Evolutionary conservation across 1,284 basidiomycete genomes (phyloP).

Genomic region (Apiotrichum porosum): DNA sequence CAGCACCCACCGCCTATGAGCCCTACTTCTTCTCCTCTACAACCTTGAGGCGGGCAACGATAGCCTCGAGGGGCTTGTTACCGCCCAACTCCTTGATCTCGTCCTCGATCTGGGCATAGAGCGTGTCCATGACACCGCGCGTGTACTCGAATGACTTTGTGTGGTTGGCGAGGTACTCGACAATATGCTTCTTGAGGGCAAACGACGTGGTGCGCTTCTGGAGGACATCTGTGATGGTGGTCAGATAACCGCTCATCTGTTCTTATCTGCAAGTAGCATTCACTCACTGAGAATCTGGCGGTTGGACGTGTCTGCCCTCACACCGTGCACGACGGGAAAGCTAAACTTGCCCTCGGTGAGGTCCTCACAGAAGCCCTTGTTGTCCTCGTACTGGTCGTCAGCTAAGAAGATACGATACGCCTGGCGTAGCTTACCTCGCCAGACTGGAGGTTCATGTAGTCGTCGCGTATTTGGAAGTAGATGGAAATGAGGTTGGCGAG

Average conservation of each 20-base stretch:
- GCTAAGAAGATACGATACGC: neutral
- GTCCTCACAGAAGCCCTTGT: slow-evolving; percentile 94
- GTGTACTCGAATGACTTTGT: slow-evolving; percentile 76
- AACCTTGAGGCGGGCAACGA: slow-evolving; percentile 30
- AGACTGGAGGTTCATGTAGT: slow-evolving; percentile 93
- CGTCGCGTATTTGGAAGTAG: slow-evolving; percentile 93
- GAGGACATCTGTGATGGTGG: slow-evolving; percentile 69
- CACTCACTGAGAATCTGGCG: slow-evolving; percentile 73
- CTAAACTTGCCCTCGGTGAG: slow-evolving; percentile 95
- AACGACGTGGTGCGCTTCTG: slow-evolving; percentile 78
- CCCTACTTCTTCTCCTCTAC: slow-evolving; percentile 5
- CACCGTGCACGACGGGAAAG: slow-evolving; percentile 86
- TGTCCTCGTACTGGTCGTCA: slow-evolving; percentile 66
- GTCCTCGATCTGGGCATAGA: slow-evolving; percentile 48
- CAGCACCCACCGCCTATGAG: no score
- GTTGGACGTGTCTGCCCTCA: slow-evolving; percentile 68
- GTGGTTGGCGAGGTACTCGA: slow-evolving; percentile 65
- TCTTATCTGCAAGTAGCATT: no score
- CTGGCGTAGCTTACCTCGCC: slow-evolving; percentile 56
- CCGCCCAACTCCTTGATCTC: slow-evolving; percentile 44
- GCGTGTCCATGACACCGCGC: slow-evolving; percentile 29
- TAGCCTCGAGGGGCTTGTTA: slow-evolving; percentile 38
- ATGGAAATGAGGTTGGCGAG: slow-evolving; percentile 91
- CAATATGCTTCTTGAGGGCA: slow-evolving; percentile 71
- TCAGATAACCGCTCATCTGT: neutral